Base-by-base conservation (phyloP, 805 yeast genomes). In the Lachancea nothofagi region DNA sequence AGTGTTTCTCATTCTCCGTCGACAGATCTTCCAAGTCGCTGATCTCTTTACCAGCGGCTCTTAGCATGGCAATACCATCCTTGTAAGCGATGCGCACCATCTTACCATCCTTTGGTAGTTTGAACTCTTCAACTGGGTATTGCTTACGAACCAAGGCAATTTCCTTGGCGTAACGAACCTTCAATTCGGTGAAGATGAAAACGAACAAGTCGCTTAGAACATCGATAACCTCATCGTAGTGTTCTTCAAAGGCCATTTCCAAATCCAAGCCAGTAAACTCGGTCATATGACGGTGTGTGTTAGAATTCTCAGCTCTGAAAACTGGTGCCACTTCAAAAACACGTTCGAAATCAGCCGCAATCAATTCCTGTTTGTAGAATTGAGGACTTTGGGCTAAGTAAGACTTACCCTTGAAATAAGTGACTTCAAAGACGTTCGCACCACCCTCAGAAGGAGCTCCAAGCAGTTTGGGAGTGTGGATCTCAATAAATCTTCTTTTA, bases 381-480 rank as follows among this genome's bases (percentile, higher is more conserved):
- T 93, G 99, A 36, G 99, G 99, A 29, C 96, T 86, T 72, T 93
- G 99, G 13, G 99, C 98, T 62, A 93, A 70, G 65, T 75, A 93
- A 5, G 97, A 97, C 46, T 82, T 80, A 47, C 87, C 78, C 64
- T 90, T 90, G 77, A 93, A 93, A 68, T 93, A 93, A 31, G 83
- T 72, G 44, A 93, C 83, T 67, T 88, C 94, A 67, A 93, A 93
- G 34, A 93, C 97, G 64, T 87, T 90, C 43, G 97, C 78, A 51
- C 99, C 99, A 66, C 97, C 96, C 72, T 93, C 99, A 46, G 95
- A 83, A 29, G 98, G 84, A 29, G 97, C 87, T 53, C 94, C 96
- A 57, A 90, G 76, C 53, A 93, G 71, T 70, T 93, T 93, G 47
- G 99, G 99, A 9, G 97, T 83, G 69, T 93, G 99, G 53, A 88